Percentiles rank a stretch among this genome's conserved stretches.
These are phyloP conservation scores for Calonectria pseudoreteaudii DNA, from an alignment of 2,329 filamentous ascomycete species.

Conservation along the genomic window DNA sequence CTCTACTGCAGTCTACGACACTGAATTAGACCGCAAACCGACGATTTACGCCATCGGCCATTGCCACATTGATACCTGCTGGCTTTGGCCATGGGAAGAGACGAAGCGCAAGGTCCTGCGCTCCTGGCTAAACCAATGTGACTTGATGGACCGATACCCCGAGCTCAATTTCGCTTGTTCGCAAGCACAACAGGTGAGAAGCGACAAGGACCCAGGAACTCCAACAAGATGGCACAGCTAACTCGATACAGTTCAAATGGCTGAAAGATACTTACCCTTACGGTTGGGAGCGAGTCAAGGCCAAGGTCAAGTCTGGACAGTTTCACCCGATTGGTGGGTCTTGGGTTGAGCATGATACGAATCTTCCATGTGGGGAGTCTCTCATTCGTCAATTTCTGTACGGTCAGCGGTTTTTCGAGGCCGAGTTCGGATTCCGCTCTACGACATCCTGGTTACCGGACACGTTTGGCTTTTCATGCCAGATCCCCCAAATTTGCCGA, in stretches of 20 bases:
- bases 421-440: constrained; percentile 88
- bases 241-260: constrained; percentile 80
- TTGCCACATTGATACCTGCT: constrained; percentile 98
- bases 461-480: constrained; percentile 96
- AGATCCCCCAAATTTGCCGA: constrained; percentile 93
- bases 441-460: constrained; percentile 97
- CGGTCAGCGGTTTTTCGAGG: constrained; percentile 94
- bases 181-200: constrained; percentile 92
- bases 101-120: constrained; percentile 96
- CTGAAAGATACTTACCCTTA: constrained; percentile 89
- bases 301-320: constrained; percentile 87
- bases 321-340: constrained; percentile 97
- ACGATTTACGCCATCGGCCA: constrained; percentile 92
- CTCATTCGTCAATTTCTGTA: constrained; percentile 95
- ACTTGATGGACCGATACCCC: constrained; percentile 93
- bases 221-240: constrained; percentile 78
- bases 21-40: constrained; percentile 73
- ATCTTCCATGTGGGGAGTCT: constrained; percentile 95
- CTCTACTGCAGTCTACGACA: constrained; percentile 14
- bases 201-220: constrained; percentile 60
- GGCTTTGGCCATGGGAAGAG: constrained; percentile 98
- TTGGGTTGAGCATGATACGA: constrained; percentile 99
- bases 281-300: constrained; percentile 90
- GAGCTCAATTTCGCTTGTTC: constrained; percentile 94
- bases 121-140: constrained; percentile 96